Base-by-base conservation (phyloP, 345 rosid genomes). In the Pugionium cornutum region DNA sequence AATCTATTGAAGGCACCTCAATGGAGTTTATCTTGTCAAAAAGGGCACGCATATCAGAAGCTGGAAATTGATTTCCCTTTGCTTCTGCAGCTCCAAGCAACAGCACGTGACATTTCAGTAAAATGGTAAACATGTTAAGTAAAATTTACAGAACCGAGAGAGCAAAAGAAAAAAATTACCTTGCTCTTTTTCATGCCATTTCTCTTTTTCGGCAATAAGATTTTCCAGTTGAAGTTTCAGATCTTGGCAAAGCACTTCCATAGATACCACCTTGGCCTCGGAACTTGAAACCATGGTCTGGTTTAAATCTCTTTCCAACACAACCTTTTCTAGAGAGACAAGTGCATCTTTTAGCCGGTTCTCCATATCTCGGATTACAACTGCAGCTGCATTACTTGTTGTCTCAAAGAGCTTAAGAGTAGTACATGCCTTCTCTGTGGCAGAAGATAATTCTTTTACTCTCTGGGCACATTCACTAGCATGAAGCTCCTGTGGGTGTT, bases 131-230 rank as follows among this genome's bases (percentile, higher is more conserved):
- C 53, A 49, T 64, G 69, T 48, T 31, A 34, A 67, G 18, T 18
- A 67, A 74, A 56, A 48, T 27, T 34, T 9, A 43, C 4, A 48
- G 32, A 59, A 70, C 51, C 31, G 54, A 51, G 49, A 57, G 43
- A 59, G 63, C 53, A 33, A n/a, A 18, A 57, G 25, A 10, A 50
- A 53, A 26, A 52, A 7, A 33, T 62, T 62, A 87, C 96, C 90
- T 83, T 76, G 81, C 59, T 82, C 89, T 59, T 69, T 89, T 72
- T 80, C 84, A 77, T 84, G 81, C 88, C 92, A 80, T 55, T 74
- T 82, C 65, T 77, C 82, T 69, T 82, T 78, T 53, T 73, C 64
- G 61, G 66, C 82, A 68, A 72, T 76, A 67, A 67, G 75, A 53
- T 77, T 81, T 76, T 74, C 77, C 46, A 82, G 42, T 75, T 82